Conservation (phyloP, 257 asterid species). For the Nicotiana attenuata region DNA sequence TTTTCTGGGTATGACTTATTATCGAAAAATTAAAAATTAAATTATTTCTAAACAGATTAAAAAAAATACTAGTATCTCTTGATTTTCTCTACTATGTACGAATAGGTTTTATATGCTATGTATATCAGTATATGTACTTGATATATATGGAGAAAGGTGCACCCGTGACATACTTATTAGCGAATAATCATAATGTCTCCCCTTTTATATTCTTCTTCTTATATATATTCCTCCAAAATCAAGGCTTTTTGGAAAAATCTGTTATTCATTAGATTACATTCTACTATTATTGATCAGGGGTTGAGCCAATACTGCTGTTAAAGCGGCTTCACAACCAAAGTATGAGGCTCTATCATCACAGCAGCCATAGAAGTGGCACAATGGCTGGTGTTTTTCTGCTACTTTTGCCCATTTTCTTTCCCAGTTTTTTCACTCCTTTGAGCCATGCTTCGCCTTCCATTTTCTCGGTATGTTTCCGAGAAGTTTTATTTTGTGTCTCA, state of each 20-base stretch:
- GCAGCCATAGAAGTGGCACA: slow-evolving; percentile 45
- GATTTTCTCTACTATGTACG: too few relatives aligned
- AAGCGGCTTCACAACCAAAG: not conserved
- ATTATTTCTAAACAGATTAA: too few relatives aligned
- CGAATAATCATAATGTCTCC: not conserved
- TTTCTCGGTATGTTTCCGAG: slow-evolving; percentile 45
- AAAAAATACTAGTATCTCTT: too few relatives aligned
- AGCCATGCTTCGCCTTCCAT: slow-evolving; percentile 70
- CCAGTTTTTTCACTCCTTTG: slow-evolving; percentile 32
- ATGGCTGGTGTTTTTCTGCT: slow-evolving; percentile 67
- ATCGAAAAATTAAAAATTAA: too few relatives aligned
- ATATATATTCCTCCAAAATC: not conserved
- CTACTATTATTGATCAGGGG: not conserved
- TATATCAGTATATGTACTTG: too few relatives aligned
- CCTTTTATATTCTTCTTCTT: not conserved
- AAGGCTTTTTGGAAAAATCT: not conserved
- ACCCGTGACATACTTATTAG: too few relatives aligned
- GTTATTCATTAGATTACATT: not conserved
- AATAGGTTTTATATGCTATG: too few relatives aligned
- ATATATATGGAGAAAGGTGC: too few relatives aligned
- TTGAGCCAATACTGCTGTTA: not conserved
- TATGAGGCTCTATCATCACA: not conserved
- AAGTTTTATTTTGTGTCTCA: too few relatives aligned
- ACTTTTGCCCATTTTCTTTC: slow-evolving; percentile 60
- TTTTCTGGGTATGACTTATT: too few relatives aligned